Percentiles rank a stretch among this genome's conserved stretches.
These are phyloP conservation scores for Paragyromitra xinjiangensis DNA, from an alignment of 495 filamentous ascomycete genomes.

Conservation along the genomic window DNA sequence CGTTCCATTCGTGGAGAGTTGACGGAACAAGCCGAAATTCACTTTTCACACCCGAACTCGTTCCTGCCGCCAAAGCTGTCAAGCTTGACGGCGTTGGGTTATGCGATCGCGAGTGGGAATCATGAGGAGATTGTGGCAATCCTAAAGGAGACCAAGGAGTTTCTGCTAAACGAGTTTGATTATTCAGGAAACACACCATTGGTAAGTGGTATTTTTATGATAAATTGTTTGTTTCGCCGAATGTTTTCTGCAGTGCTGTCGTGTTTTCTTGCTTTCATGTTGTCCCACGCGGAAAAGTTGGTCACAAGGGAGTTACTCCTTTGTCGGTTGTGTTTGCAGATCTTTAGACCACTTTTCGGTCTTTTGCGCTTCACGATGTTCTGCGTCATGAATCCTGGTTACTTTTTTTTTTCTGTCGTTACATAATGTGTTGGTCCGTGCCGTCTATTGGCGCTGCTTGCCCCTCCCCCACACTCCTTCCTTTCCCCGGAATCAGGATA, in stretches of 20 bases:
- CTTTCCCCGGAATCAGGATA: slow-evolving; percentile 14
- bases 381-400: slow-evolving; percentile 42
- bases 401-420: slow-evolving; percentile 29
- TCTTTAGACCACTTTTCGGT: slow-evolving; percentile 8
- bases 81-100: slow-evolving; percentile 76
- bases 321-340: slow-evolving; percentile 27
- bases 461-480: slow-evolving; percentile 15
- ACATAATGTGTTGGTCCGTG: slow-evolving; percentile 49
- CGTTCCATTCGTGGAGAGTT: slow-evolving; percentile 83
- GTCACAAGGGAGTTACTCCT: slow-evolving; percentile 30
- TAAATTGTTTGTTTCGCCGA: background rate
- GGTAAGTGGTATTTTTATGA: slow-evolving; percentile 61
- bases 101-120: slow-evolving; percentile 80
- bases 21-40: slow-evolving; percentile 71
- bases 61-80: slow-evolving; percentile 62
- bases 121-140: slow-evolving; percentile 70
- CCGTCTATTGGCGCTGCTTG: slow-evolving; percentile 30
- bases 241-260: slow-evolving; percentile 33
- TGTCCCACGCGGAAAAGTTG: slow-evolving; percentile 22
- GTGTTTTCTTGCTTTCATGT: slow-evolving; percentile 17
- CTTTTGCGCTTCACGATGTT: slow-evolving; percentile 45
- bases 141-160: slow-evolving; percentile 70
- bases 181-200: slow-evolving; percentile 91
- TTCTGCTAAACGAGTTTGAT: slow-evolving; percentile 79
- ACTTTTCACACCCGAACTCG: slow-evolving; percentile 69